Evolutionary conservation across 108 stramenopile species (phyloP), one percentile per base, ranked within the genome.

Genomic region (Cyclotella baltica): DNA sequence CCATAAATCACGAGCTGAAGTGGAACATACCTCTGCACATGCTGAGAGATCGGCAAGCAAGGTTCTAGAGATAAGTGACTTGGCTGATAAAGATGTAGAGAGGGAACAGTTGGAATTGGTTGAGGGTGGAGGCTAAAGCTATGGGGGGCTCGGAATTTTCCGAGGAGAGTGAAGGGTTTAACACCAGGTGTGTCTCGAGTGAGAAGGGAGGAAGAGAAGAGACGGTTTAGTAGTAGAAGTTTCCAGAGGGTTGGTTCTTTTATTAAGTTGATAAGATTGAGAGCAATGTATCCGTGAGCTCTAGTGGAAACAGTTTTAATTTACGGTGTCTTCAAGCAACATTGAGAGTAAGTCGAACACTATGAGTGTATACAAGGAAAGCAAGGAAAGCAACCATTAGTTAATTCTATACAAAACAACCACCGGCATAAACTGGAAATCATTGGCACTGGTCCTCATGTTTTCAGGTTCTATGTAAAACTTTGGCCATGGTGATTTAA

Each of bases 31-130:
- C 36, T 69, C 67, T 19, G 62, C 30, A 25, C 58, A 61, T 8
- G 77, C 77, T 0, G 77, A 78, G 30, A 48, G 69, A n/a, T 69
- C 77, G 6, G 69, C 69, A 35, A 52, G 37, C 22, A 62, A 65
- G 36, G 62, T 78, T 20, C 37, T 63, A 34, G 77, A 70, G 34
- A 69, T 61, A 51, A 70, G 69, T 30, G 65, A 78, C 19, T 47
- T 78, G 43, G 77, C 69, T 1, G 55, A 27, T 19, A 63, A 38
- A 34, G 77, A 78, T 55, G 47, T 38, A 5, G 48, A 78, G 43
- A 40, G 77, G 11, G 67, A 69, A 2, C 37, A 52, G 15, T 46
- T 70, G 53, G 77, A 78, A 43, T 13, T 63, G 59, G 77, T 59
- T 3, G 77, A 78, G 62, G 77, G 69, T 0, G 48, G 62, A 51